phyloP scores from a whole-genome alignment of 345 rosid genomes.

The Brassica incana region DNA sequence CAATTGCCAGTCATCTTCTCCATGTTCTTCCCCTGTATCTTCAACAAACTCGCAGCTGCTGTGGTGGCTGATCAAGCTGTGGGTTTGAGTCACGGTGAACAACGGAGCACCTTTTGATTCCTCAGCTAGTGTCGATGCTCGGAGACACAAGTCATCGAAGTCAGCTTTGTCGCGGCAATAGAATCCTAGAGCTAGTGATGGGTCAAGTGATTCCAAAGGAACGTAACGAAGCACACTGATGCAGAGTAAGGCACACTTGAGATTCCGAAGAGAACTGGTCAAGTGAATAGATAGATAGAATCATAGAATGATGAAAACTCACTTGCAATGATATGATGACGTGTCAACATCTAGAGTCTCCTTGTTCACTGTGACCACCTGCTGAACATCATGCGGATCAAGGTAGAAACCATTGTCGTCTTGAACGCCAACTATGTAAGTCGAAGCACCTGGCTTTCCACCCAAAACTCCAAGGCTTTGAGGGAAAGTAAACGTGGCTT shows the following conservation, averaged over 20 bases:
- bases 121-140: conserved; percentile 72
- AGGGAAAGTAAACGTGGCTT: conserved; percentile 75
- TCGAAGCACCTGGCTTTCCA: conserved; percentile 91
- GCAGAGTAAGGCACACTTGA: conserved; percentile 11
- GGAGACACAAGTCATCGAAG: conserved; percentile 69
- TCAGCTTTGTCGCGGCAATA: conserved; percentile 90
- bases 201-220: conserved; percentile 73
- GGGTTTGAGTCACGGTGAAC: conserved; percentile 53
- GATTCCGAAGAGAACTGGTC: not conserved
- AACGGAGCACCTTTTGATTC: conserved; percentile 90
- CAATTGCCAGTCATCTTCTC: conserved; percentile 75
- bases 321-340: conserved; percentile 85
- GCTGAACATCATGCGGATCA: conserved; percentile 88
- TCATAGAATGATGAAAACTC: conserved; percentile 38
- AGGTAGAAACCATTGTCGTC: conserved; percentile 79
- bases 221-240: conserved; percentile 62
- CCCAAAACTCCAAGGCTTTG: conserved; percentile 94
- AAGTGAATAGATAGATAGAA: not conserved
- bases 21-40: conserved; percentile 32
- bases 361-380: conserved; percentile 53
- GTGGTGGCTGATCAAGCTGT: conserved; percentile 26
- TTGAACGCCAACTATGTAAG: conserved; percentile 89
- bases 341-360: conserved; percentile 69
- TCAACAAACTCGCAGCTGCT: conserved; percentile 12
- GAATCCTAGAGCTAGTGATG: conserved; percentile 89